A percentile compares a stretch with the other conserved stretches of the same genome.
These are phyloP conservation scores for Danielozyma ontarioensis DNA, from an alignment of 805 yeast genomes.

Conservation along the genomic window DNA sequence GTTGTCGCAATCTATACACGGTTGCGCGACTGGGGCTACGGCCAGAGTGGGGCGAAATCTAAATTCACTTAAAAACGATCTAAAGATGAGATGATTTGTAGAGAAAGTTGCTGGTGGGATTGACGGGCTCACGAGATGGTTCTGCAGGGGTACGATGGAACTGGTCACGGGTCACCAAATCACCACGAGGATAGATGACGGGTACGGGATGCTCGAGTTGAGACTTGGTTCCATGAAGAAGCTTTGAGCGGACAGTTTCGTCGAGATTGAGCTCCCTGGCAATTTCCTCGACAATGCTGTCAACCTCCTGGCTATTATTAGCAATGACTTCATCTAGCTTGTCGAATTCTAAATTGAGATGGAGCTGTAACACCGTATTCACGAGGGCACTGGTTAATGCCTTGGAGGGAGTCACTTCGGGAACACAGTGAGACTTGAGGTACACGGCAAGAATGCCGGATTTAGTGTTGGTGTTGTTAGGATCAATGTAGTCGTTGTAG, in stretches of 20 bases:
- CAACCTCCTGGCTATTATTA: not conserved
- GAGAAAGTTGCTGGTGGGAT: not conserved
- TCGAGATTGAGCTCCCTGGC: not conserved
- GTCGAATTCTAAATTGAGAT: conserved; percentile 19
- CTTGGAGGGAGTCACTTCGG: conserved; percentile 13
- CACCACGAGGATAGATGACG: not conserved
- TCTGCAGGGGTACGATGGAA: not conserved
- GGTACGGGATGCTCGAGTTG: not conserved
- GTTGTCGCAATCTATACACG: no score
- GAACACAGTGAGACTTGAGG: conserved; percentile 49
- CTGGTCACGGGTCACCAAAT: not conserved
- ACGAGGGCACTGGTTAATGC: conserved; percentile 20
- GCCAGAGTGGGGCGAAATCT: no score
- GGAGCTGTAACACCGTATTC: conserved; percentile 20
- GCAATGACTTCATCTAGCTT: conserved; percentile 12
- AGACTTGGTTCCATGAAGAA: not conserved
- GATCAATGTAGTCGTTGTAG: conserved; percentile 40
- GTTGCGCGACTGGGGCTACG: no score
- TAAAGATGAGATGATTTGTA: not conserved
- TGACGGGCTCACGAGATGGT: not conserved
- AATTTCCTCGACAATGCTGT: not conserved
- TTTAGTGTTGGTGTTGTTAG: conserved; percentile 7
- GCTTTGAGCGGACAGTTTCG: not conserved
- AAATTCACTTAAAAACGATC: no score
- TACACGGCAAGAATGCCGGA: conserved; percentile 20